A percentile compares a stretch with the other conserved stretches of the same genome.
Conservation (phyloP, 768 basidiomycete genomes). For the Chalciporus chontae region DNA sequence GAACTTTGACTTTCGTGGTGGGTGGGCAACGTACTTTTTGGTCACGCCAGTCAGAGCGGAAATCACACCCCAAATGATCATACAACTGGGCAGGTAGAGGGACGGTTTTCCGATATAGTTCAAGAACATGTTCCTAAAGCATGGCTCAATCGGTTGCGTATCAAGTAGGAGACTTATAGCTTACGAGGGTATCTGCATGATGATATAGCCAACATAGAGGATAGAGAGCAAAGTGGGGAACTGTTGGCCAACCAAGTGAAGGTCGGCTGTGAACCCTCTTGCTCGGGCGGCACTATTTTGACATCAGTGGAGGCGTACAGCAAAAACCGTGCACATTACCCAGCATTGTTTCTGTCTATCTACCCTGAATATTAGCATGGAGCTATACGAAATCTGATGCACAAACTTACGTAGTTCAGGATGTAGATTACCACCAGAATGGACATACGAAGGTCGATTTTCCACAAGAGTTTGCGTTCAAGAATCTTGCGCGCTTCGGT, state of each 20-base stretch:
- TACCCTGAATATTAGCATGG: conserved; percentile 18
- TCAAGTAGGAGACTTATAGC: background rate
- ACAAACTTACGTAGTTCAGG: conserved; percentile 31
- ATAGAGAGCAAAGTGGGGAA: conserved; percentile 68
- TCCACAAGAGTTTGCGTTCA: conserved; percentile 51
- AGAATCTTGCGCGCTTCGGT: conserved; percentile 42
- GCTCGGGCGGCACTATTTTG: conserved; percentile 58
- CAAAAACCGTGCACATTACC: conserved; percentile 35
- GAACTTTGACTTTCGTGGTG: background rate
- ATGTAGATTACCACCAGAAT: conserved; percentile 44
- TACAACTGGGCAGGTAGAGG: conserved; percentile 59
- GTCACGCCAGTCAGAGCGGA: conserved; percentile 44
- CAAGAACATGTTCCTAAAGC: conserved; percentile 64
- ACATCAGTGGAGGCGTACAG: background rate
- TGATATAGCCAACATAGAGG: conserved; percentile 56
- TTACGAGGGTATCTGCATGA: conserved; percentile 42
- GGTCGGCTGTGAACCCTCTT: conserved; percentile 62
- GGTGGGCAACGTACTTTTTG: conserved; percentile 23
- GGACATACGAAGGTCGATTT: conserved; percentile 55
- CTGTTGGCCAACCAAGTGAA: conserved; percentile 55
- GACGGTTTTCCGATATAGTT: conserved; percentile 67
- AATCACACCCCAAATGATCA: conserved; percentile 68
- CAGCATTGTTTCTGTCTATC: conserved; percentile 70
- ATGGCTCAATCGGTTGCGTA: background rate
- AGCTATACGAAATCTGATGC: background rate